Percentiles rank a stretch among this genome's conserved stretches.
Evolutionary conservation across 116 monocot species (phyloP).

Genomic region (Trichopus zeylanicus): DNA sequence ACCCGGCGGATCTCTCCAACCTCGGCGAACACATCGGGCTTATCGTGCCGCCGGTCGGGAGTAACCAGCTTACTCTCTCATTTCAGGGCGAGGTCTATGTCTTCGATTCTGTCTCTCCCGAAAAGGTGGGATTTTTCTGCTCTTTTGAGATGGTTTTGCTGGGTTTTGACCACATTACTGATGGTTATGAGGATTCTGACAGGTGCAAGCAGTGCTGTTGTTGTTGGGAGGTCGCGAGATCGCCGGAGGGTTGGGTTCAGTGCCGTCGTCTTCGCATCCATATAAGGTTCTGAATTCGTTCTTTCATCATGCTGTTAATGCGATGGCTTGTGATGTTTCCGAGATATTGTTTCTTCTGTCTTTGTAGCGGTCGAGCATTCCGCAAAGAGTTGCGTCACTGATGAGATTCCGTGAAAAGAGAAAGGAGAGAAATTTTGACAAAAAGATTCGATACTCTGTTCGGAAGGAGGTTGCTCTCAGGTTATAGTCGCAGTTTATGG

Average conservation of each 20-base stretch:
- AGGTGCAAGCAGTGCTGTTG: constrained; percentile 86
- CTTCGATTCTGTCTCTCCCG: constrained; percentile 80
- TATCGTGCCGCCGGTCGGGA: constrained; percentile 19
- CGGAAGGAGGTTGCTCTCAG: constrained; percentile 85
- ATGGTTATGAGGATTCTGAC: neutral
- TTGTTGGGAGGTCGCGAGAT: constrained; percentile 71
- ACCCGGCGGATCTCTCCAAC: constrained; percentile 12
- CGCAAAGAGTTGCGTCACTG: constrained; percentile 82
- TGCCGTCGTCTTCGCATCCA: constrained; percentile 41
- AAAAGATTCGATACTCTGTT: constrained; percentile 77
- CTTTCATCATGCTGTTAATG: too few relatives aligned
- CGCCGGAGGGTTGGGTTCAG: constrained; percentile 18
- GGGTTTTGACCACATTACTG: neutral
- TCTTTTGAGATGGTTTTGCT: neutral
- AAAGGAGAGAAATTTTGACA: constrained; percentile 88
- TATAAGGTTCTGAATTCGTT: constrained; percentile 19
- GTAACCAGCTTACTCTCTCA: constrained; percentile 69
- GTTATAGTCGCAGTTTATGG: constrained; percentile 17
- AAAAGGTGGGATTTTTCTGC: constrained; percentile 50
- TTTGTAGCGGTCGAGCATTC: constrained; percentile 49
- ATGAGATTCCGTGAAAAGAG: constrained; percentile 89
- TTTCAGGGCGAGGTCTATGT: constrained; percentile 83
- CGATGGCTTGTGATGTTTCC: too few relatives aligned
- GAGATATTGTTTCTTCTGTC: too few relatives aligned
- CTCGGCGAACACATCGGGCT: constrained; percentile 15